Percentiles rank a stretch among this genome's conserved stretches.
These are phyloP conservation scores for Xylariales sp. DNA, from an alignment of 2,329 filamentous ascomycete genomes.

Conservation along the genomic window DNA sequence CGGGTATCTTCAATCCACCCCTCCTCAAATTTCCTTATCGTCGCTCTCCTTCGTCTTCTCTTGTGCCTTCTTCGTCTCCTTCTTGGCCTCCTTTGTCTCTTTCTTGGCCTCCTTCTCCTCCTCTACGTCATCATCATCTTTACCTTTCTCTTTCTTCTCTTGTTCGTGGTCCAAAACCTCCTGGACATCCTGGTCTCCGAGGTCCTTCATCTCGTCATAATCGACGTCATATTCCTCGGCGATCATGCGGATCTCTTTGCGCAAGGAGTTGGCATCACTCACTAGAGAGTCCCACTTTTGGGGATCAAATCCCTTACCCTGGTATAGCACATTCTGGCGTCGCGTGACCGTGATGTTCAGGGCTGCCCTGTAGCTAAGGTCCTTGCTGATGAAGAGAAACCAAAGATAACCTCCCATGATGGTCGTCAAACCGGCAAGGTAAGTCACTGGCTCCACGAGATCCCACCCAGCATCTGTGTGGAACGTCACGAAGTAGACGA, in stretches of 20 bases:
- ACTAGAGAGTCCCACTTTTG: slow-evolving; percentile 73
- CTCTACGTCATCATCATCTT: slow-evolving; percentile 33
- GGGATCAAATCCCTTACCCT: slow-evolving; percentile 69
- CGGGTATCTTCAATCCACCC: slow-evolving; percentile 9
- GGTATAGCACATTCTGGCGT: slow-evolving; percentile 73
- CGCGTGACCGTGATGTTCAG: slow-evolving; percentile 81
- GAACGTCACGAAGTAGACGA: slow-evolving; percentile 70
- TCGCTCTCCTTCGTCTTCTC: slow-evolving; percentile 2
- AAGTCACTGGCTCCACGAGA: slow-evolving; percentile 85
- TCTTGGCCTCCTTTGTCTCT: slow-evolving; percentile 24
- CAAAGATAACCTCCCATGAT: slow-evolving; percentile 89
- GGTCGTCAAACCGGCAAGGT: slow-evolving; percentile 78
- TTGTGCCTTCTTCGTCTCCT: slow-evolving; percentile 17
- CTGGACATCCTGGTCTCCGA: slow-evolving; percentile 62
- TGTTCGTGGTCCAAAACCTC: slow-evolving; percentile 52
- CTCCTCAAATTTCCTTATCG: no score
- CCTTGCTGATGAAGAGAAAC: slow-evolving; percentile 89
- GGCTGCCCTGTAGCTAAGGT: slow-evolving; percentile 80
- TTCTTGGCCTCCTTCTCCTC: slow-evolving; percentile 32
- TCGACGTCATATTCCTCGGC: slow-evolving; percentile 87
- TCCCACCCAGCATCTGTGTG: slow-evolving; percentile 82
- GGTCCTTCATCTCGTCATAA: slow-evolving; percentile 74
- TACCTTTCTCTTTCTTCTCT: slow-evolving; percentile 31
- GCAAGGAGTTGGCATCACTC: slow-evolving; percentile 71
- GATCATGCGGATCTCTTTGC: slow-evolving; percentile 73